phyloP scores from a whole-genome alignment of 306 rosid genomes.

The Trichosanthes cucumerina region DNA sequence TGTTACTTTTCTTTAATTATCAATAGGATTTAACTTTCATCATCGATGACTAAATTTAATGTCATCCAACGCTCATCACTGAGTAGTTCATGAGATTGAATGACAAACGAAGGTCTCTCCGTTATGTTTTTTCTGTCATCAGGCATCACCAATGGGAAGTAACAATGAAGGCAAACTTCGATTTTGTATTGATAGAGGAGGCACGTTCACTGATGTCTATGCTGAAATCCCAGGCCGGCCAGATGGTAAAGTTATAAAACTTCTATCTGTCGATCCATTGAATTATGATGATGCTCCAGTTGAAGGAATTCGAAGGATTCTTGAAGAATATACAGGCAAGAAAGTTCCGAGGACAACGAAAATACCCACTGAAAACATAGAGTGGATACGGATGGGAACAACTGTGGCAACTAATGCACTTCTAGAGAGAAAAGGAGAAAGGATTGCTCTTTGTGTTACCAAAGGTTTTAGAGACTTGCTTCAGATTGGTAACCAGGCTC shows the following conservation, averaged over 20 bases:
- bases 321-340: conserved; percentile 49
- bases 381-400: conserved; percentile 99
- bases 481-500: conserved; percentile 93
- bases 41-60: background rate
- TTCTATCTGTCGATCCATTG: conserved; percentile 77
- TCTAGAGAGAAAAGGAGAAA: conserved; percentile 78
- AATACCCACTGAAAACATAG: conserved; percentile 76
- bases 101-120: background rate
- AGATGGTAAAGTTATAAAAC: conserved; percentile 70
- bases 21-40: background rate
- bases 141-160: conserved; percentile 26
- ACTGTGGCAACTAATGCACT: conserved; percentile 96
- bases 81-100: background rate
- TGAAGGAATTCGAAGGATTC: conserved; percentile 79
- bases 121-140: conserved; percentile 2
- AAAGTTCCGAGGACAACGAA: conserved; percentile 46
- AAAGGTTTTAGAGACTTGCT: conserved; percentile 78
- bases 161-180: conserved; percentile 42
- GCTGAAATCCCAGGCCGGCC: conserved; percentile 70
- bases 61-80: background rate
- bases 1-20: background rate
- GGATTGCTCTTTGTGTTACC: conserved; percentile 87
- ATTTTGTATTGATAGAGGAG: conserved; percentile 92
- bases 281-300: conserved; percentile 91
- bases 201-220: conserved; percentile 87